Evolutionary conservation across 768 basidiomycete species (phyloP).

Genomic region (Rhodocollybia butyracea): DNA sequence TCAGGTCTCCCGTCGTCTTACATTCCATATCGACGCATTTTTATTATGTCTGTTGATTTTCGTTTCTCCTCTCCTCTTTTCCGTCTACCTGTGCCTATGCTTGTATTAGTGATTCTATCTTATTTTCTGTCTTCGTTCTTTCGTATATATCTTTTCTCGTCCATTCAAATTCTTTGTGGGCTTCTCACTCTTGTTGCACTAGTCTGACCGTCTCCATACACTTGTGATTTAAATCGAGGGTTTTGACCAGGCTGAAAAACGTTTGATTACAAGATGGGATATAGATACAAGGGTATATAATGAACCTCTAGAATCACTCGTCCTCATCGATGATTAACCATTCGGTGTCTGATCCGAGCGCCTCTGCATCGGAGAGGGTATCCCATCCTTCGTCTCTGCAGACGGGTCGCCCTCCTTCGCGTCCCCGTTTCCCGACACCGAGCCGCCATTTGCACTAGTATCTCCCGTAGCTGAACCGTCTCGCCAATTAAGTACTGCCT

Average conservation of each 20-base stretch:
- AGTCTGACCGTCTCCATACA: too few species aligned
- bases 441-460: slow-evolving; percentile 25
- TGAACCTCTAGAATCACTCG: neutral
- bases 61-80: slow-evolving; percentile 17
- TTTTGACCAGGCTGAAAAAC: slow-evolving; percentile 10
- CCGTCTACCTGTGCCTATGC: slow-evolving; percentile 14
- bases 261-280: slow-evolving; percentile 5
- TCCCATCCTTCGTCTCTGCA: slow-evolving; percentile 68
- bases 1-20: neutral
- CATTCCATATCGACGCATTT: slow-evolving; percentile 15
- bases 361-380: slow-evolving; percentile 65
- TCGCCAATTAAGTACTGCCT: slow-evolving; percentile 58
- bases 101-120: slow-evolving; percentile 10
- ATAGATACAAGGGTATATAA: slow-evolving; percentile 3
- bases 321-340: slow-evolving; percentile 71
- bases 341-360: slow-evolving; percentile 85
- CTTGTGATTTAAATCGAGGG: too few species aligned
- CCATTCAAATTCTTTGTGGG: neutral
- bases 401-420: slow-evolving; percentile 42
- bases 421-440: slow-evolving; percentile 71
- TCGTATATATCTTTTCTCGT: slow-evolving; percentile 1
- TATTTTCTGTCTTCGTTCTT: slow-evolving; percentile 16
- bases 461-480: slow-evolving; percentile 27
- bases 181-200: too few species aligned
- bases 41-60: slow-evolving; percentile 20